Percentiles rank a stretch among this genome's conserved stretches.
Conservation (phyloP, 768 basidiomycete genomes). For the Boletus reticuloceps region DNA sequence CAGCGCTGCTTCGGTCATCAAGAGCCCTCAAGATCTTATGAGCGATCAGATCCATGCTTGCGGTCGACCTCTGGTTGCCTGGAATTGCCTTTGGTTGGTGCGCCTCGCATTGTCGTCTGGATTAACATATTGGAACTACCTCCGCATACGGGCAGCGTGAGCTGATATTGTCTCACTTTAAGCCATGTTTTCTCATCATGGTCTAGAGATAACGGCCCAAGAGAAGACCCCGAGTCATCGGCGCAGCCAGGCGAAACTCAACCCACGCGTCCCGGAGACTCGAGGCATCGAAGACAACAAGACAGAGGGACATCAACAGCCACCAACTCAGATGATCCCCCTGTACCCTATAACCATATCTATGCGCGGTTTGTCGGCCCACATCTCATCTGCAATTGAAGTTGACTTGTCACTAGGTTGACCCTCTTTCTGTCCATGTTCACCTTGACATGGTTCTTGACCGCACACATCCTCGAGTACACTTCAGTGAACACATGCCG, state of each 20-base stretch:
- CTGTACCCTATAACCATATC: constrained; percentile 25
- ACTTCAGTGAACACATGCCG: constrained; percentile 75
- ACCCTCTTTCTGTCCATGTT: constrained; percentile 65
- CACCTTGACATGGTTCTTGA: constrained; percentile 80
- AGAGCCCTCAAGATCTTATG: constrained; percentile 41
- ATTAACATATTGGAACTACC: constrained; percentile 58
- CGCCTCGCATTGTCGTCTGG: constrained; percentile 47
- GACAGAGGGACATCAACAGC: constrained; percentile 20
- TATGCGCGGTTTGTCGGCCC: constrained; percentile 24
- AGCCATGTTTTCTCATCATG: constrained; percentile 9
- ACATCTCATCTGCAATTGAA: background rate
- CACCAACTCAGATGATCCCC: constrained; percentile 26
- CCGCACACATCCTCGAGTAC: constrained; percentile 76
- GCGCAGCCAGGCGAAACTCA: constrained; percentile 23
- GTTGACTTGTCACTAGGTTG: constrained; percentile 36
- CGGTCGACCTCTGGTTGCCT: constrained; percentile 60
- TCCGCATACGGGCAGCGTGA: constrained; percentile 34
- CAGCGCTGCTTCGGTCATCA: constrained; percentile 42
- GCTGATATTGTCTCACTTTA: constrained; percentile 2
- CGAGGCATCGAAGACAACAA: constrained; percentile 15
- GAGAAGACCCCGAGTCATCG: constrained; percentile 30
- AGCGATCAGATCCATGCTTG: constrained; percentile 63
- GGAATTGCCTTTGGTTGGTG: constrained; percentile 65
- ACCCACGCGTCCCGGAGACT: constrained; percentile 9
- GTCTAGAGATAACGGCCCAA: constrained; percentile 19